Base-by-base conservation (phyloP, 2,329 filamentous ascomycete species). In the Elsinoe batatas region DNA sequence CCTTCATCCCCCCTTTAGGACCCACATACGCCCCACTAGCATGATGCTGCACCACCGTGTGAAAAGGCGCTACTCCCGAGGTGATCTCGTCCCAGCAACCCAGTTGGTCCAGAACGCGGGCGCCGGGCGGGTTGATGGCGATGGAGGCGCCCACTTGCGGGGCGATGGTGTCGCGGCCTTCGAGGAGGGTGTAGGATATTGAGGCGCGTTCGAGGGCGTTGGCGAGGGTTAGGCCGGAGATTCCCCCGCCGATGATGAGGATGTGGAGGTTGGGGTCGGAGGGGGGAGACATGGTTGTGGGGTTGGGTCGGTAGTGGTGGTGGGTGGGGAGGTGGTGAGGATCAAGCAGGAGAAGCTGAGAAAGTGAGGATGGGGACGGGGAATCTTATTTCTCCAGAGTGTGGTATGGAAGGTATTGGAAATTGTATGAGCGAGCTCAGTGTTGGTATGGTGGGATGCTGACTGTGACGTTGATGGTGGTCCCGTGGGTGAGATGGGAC, bases 151-250 rank as follows among this genome's bases (percentile, higher is more conserved):
- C 78, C 0, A 74, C 64, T 17, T 72, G 65, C 0, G 77, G 76
- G 0, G 71, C 71, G 18, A 79, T 71, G 0, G 69, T 62, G 0
- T 58, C 22, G 44, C 73, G 64, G 0, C 66, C 64, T 58, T 81
- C 78, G 0, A 81, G 68, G 0, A 81, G 56, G 1, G 77, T 57
- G 61, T 74, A 80, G 58, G 79, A 72, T 55, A 81, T 73, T 26
- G 62, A 64, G 33, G 71, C 64, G 42, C 64, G 62, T 54, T 79
- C 70, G 2, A 81, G 70, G 58, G 71, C 70, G 40, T 72, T 69
- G 3, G 76, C 74, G 6, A 78, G 63, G 0, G 72, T 67, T 1
- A 79, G 63, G 5, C 78, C 78, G 2, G 72, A 68, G n/a, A 79
- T 64, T 44, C 73, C 70, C 5, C 74, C 77, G 15, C 77, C 77